phyloP scores from a whole-genome alignment of 805 yeast species.

The Metschnikowia cerradonensis region DNA sequence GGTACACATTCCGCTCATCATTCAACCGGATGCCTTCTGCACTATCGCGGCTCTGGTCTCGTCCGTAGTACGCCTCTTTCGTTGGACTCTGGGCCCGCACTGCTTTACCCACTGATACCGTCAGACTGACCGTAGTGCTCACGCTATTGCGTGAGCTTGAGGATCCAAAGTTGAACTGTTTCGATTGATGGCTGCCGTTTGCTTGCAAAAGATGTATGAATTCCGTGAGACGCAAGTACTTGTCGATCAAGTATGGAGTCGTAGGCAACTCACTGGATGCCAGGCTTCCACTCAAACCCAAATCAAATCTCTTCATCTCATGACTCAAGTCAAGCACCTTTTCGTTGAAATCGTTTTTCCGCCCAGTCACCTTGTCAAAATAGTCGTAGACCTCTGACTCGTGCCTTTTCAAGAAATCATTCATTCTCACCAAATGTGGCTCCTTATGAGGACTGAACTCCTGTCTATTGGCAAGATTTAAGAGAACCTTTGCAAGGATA shows the following conservation, averaged over 20 bases:
- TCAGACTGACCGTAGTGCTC: slow-evolving; percentile 13
- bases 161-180: background rate
- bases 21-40: slow-evolving; percentile 23
- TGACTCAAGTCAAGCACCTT: slow-evolving; percentile 54
- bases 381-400: slow-evolving; percentile 60
- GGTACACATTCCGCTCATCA: slow-evolving; percentile 32
- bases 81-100: slow-evolving; percentile 5
- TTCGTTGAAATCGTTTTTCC: slow-evolving; percentile 62
- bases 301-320: slow-evolving; percentile 53
- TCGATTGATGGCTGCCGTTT: slow-evolving; percentile 6
- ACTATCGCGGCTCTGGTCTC: slow-evolving; percentile 9
- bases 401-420: slow-evolving; percentile 59
- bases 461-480: slow-evolving; percentile 75
- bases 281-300: slow-evolving; percentile 48
- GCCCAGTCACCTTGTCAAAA: slow-evolving; percentile 65
- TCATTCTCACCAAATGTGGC: slow-evolving; percentile 70
- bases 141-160: slow-evolving; percentile 12
- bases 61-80: slow-evolving; percentile 3
- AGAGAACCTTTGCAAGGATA: slow-evolving; percentile 70
- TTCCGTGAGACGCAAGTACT: slow-evolving; percentile 56
- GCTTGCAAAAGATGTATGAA: slow-evolving; percentile 45
- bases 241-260: slow-evolving; percentile 66
- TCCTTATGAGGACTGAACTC: slow-evolving; percentile 76
- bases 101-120: slow-evolving; percentile 1
- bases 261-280: slow-evolving; percentile 59